A percentile compares a stretch with the other conserved stretches of the same genome.
Evolutionary conservation across 441 rosid species (phyloP).

Genomic region (Erodium moschatum): DNA sequence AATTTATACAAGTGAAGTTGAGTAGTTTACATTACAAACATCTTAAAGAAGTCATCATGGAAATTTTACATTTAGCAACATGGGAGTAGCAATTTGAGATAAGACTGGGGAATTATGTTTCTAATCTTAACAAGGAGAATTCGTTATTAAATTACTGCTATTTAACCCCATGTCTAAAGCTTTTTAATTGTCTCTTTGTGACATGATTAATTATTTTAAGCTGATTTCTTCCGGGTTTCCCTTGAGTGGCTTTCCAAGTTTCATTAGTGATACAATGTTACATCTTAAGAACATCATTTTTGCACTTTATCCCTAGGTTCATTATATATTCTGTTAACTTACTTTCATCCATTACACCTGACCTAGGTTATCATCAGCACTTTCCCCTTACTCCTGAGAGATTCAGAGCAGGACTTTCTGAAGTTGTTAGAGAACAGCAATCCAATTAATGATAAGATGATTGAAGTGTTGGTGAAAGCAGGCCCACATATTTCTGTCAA

Average conservation of each 20-base stretch:
- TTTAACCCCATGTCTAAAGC: no score
- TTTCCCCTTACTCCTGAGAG: conserved; percentile 72
- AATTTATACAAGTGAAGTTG: not conserved
- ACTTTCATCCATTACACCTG: conserved; percentile 7
- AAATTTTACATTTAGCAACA: not conserved
- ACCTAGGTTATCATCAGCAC: conserved; percentile 52
- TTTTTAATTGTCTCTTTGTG: no score
- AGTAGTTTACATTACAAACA: not conserved
- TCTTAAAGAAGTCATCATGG: not conserved
- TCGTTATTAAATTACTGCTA: no score
- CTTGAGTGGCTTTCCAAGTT: not conserved
- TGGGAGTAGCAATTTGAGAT: no score
- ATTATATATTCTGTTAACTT: not conserved
- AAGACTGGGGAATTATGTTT: no score
- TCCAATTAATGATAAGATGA: conserved; percentile 38
- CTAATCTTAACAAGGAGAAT: no score
- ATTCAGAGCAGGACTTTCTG: conserved; percentile 53
- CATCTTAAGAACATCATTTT: not conserved
- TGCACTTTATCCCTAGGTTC: not conserved
- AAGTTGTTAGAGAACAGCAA: conserved; percentile 45
- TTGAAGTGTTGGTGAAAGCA: conserved; percentile 61
- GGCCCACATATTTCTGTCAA: conserved; percentile 53
- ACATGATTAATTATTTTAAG: not conserved
- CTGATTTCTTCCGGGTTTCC: not conserved
- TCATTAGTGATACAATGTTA: not conserved